Evolutionary conservation across 768 basidiomycete genomes (phyloP).

Genomic region (Lactifluus pinguis): DNA sequence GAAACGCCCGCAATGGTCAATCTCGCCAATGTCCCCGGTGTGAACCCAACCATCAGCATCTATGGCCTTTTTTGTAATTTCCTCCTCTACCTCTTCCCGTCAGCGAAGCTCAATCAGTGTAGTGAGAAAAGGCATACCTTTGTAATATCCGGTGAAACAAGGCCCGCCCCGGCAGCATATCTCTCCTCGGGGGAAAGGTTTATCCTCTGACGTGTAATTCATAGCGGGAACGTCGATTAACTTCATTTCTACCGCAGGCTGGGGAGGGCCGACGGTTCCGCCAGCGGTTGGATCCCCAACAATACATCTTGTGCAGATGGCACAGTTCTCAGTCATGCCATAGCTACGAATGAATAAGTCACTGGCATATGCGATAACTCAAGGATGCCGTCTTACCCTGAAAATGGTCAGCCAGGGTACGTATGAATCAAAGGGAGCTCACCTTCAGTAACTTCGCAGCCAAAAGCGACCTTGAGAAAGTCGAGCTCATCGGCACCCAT

Average conservation of each 20-base stretch:
- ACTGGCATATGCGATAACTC: background rate
- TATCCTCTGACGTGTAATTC: slow-evolving; percentile 81
- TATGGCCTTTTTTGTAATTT: slow-evolving; percentile 70
- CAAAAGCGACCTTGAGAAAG: slow-evolving; percentile 78
- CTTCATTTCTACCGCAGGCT: slow-evolving; percentile 71
- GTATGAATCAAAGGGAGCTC: slow-evolving; percentile 15
- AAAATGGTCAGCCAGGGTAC: slow-evolving; percentile 10
- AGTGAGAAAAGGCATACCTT: slow-evolving; percentile 40
- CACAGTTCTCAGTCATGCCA: slow-evolving; percentile 85
- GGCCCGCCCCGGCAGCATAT: slow-evolving; percentile 60
- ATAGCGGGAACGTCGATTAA: slow-evolving; percentile 84
- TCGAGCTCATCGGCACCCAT: slow-evolving; percentile 80
- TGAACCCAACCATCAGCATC: slow-evolving; percentile 90
- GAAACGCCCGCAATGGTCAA: slow-evolving; percentile 73
- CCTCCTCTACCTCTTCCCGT: slow-evolving; percentile 46
- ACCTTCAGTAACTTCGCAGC: slow-evolving; percentile 76
- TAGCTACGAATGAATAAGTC: slow-evolving; percentile 38
- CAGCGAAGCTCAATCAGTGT: background rate
- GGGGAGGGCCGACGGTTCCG: slow-evolving; percentile 80
- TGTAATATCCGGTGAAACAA: slow-evolving; percentile 62
- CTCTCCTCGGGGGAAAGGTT: slow-evolving; percentile 88
- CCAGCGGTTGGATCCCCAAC: slow-evolving; percentile 50
- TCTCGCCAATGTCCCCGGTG: slow-evolving; percentile 79
- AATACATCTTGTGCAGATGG: slow-evolving; percentile 47
- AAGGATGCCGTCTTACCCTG: slow-evolving; percentile 32